Evolutionary conservation across 768 basidiomycete genomes (phyloP).

Genomic region (Auriscalpium microsporum): DNA sequence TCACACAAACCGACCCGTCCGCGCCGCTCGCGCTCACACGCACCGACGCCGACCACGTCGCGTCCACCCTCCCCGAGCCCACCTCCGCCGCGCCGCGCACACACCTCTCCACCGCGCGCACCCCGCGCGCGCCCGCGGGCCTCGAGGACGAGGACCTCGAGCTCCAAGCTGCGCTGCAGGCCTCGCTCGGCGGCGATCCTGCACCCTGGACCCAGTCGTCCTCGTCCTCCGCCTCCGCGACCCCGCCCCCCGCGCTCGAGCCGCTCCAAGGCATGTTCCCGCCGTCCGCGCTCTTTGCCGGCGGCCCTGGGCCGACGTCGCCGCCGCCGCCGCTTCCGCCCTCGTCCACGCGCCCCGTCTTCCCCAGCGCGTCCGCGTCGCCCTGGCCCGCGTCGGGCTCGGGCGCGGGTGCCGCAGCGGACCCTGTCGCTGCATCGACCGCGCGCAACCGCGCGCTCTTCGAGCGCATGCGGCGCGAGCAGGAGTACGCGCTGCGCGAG

Average conservation of each 20-base stretch:
- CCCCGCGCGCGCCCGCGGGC: slow-evolving; percentile 16
- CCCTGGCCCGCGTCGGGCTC: slow-evolving; percentile 8
- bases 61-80: slow-evolving; percentile 52
- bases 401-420: slow-evolving; percentile 8
- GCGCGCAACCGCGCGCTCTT: slow-evolving; percentile 19
- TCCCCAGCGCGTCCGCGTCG: slow-evolving; percentile 1
- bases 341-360: slow-evolving; percentile 15
- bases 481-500: slow-evolving; percentile 54
- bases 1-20: slow-evolving; percentile 53
- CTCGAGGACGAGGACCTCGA: slow-evolving; percentile 83
- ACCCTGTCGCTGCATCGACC: slow-evolving; percentile 7
- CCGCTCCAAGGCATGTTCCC: neutral
- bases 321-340: slow-evolving; percentile 22
- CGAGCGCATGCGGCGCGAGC: slow-evolving; percentile 36
- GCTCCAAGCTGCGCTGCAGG: slow-evolving; percentile 80
- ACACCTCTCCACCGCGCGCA: slow-evolving; percentile 4
- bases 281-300: slow-evolving; percentile 13
- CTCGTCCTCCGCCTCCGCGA: neutral
- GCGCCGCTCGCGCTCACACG: slow-evolving; percentile 48
- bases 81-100: slow-evolving; percentile 22
- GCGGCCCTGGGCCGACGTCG: slow-evolving; percentile 20
- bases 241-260: neutral
- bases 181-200: slow-evolving; percentile 43
- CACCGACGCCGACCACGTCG: slow-evolving; percentile 64
- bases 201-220: neutral